Percentiles rank a stretch among this genome's conserved stretches.
Conservation (phyloP, 2,329 filamentous ascomycete species). For the Phyllosticta citribraziliensis region DNA sequence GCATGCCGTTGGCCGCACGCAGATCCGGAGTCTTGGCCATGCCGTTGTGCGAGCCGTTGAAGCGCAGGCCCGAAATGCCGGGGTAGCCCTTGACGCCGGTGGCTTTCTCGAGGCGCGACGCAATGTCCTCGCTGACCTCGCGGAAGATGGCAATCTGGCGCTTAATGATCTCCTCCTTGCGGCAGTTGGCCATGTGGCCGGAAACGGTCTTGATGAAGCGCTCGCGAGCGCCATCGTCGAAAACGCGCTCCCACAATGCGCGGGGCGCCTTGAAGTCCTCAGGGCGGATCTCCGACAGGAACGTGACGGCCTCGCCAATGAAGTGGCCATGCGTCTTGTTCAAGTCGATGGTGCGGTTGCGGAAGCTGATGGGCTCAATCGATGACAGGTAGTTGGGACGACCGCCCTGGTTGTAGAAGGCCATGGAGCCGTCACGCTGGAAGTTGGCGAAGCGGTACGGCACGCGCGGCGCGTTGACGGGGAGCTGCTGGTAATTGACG, state of each 20-base stretch:
- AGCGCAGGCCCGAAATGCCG: constrained; percentile 44
- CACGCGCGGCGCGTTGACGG: constrained; percentile 43
- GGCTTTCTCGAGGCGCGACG: constrained; percentile 50
- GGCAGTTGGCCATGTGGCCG: constrained; percentile 51
- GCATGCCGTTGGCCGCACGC: constrained; percentile 43
- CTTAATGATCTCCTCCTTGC: constrained; percentile 51
- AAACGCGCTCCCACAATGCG: constrained; percentile 51
- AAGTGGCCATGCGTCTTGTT: constrained; percentile 44
- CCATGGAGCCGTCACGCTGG: constrained; percentile 65
- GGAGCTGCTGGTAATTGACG: constrained; percentile 50
- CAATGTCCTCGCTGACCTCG: constrained; percentile 51
- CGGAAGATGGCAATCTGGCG: constrained; percentile 56
- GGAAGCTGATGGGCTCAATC: constrained; percentile 43
- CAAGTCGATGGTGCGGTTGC: constrained; percentile 35
- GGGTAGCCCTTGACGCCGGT: constrained; percentile 52
- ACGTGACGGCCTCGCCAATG: constrained; percentile 38
- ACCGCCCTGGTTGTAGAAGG: constrained; percentile 54
- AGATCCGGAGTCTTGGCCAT: constrained; percentile 42
- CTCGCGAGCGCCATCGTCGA: constrained; percentile 47
- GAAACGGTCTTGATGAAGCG: constrained; percentile 52
- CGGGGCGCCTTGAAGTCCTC: constrained; percentile 49
- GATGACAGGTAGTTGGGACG: constrained; percentile 48
- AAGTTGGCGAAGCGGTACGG: constrained; percentile 53
- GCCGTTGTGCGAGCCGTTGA: constrained; percentile 54
- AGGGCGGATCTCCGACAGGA: constrained; percentile 42